These are phyloP conservation scores for Filosporella fistucella DNA, from an alignment of 495 filamentous ascomycete species.

Conservation along the genomic window DNA sequence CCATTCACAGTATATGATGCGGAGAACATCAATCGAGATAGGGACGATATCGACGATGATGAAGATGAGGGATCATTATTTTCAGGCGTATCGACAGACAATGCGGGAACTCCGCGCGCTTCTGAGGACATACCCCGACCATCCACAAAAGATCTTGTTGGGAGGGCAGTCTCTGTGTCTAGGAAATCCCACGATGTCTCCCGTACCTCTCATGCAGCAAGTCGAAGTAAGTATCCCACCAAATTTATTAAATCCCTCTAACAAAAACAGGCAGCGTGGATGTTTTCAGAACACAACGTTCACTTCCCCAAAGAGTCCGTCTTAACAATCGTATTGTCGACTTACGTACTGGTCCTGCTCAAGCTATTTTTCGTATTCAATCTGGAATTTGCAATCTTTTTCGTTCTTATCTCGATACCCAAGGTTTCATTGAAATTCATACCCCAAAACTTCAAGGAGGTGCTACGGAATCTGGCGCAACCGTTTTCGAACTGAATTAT, in stretches of 20 bases:
- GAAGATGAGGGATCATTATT: constrained; percentile 11
- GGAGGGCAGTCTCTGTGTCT: too few species aligned
- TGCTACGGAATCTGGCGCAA: constrained; percentile 87
- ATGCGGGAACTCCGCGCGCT: too few species aligned
- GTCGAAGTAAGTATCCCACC: constrained; percentile 14
- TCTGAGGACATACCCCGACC: not conserved
- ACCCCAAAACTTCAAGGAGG: constrained; percentile 88
- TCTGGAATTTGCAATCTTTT: constrained; percentile 75
- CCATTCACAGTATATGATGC: constrained; percentile 35
- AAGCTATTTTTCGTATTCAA: constrained; percentile 82
- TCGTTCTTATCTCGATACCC: constrained; percentile 66
- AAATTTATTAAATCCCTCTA: constrained; percentile 1
- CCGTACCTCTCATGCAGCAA: constrained; percentile 5
- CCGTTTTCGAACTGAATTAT: constrained; percentile 93
- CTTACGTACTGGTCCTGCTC: constrained; percentile 77
- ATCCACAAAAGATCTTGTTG: too few species aligned
- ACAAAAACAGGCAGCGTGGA: constrained; percentile 18
- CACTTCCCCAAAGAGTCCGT: constrained; percentile 34
- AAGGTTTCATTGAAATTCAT: constrained; percentile 87
- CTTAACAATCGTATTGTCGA: constrained; percentile 81
- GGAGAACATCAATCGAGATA: constrained; percentile 25
- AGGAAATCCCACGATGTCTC: constrained; percentile 2
- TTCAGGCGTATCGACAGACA: too few species aligned
- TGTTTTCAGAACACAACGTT: constrained; percentile 13
- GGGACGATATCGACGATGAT: constrained; percentile 19